Percentiles rank a stretch among this genome's conserved stretches.
Evolutionary conservation across 208 protist genomes (phyloP).

Genomic region (Leishmania tarentolae): DNA sequence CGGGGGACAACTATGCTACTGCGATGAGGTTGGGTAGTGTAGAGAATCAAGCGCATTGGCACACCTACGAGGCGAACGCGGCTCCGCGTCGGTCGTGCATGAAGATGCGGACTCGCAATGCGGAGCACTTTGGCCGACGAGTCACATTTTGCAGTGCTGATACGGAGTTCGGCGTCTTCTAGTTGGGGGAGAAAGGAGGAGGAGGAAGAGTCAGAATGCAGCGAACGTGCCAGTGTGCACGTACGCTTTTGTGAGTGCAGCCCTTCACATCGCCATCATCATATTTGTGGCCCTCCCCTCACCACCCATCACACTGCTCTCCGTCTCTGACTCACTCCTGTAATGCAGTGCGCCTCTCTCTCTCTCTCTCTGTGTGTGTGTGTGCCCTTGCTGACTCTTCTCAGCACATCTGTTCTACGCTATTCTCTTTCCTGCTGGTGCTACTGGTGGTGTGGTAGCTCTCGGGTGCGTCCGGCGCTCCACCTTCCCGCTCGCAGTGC

Average conservation of each 20-base stretch:
- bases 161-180: conserved; percentile 63
- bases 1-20: background rate
- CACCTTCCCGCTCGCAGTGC: too few relatives aligned
- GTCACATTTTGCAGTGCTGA: conserved; percentile 56
- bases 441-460: too few relatives aligned
- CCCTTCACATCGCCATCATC: background rate
- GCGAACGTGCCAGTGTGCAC: background rate
- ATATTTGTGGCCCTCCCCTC: background rate
- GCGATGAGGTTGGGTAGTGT: background rate
- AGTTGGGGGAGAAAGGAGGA: background rate
- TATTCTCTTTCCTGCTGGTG: background rate
- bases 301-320: too few relatives aligned
- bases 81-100: conserved; percentile 10
- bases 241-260: background rate
- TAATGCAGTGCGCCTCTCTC: too few relatives aligned
- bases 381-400: background rate
- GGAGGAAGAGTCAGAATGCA: background rate
- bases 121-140: conserved; percentile 6
- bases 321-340: background rate
- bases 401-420: background rate
- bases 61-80: conserved; percentile 16
- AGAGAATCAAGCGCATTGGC: conserved; percentile 10
- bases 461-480: too few relatives aligned
- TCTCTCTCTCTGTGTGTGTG: background rate
- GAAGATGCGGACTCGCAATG: background rate